Base-by-base conservation (phyloP, 208 protist species). In the Trichomonas tenax region DNA sequence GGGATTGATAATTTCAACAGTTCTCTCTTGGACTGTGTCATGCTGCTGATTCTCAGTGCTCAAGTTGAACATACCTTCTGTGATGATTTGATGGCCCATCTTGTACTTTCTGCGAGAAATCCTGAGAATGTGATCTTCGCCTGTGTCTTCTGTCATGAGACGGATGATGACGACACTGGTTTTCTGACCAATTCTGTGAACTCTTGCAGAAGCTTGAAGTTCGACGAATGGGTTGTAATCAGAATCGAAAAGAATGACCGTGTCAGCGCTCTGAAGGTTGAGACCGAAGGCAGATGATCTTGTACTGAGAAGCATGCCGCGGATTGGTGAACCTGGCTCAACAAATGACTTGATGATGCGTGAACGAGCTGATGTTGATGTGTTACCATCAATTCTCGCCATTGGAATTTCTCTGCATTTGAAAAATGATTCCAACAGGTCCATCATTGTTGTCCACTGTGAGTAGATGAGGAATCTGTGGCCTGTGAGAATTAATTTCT, bases 201-300 rank as follows among this genome's bases (percentile, higher is more conserved):
- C 98, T 45, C 99, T 97, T 96, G 99, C 99, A 97, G 99, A 98
- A 11, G 99, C 99, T 97, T 99, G 99, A 63, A 99, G 96, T 97
- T 99, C 99, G 97, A 99, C 98, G 97, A 99, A 98, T 15, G 98
- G 98, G 97, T 99, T 99, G 98, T 98, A 99, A 97, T 99, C 99
- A 9, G 97, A 98, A 97, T 99, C 99, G 97, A 99, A 99, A 44
- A 99, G 97, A 96, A 99, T 98, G 86, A 99, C 99, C 51, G 98
- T 98, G 97, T 99, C 99, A 1, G 99, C 99, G 10, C 98, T 99
- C 96, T 99, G 98, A 63, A 99, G 97, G 96, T 99, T 99, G 97
- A 99, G 99, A 96, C 99, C 99, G 14, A 99, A 98, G 93, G 99
- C 99, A 95, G 99, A 99, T 8, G 99, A 97, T 51, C 99, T 98